Conservation (phyloP, 75 land plant species). For the Picea sitchensis region DNA sequence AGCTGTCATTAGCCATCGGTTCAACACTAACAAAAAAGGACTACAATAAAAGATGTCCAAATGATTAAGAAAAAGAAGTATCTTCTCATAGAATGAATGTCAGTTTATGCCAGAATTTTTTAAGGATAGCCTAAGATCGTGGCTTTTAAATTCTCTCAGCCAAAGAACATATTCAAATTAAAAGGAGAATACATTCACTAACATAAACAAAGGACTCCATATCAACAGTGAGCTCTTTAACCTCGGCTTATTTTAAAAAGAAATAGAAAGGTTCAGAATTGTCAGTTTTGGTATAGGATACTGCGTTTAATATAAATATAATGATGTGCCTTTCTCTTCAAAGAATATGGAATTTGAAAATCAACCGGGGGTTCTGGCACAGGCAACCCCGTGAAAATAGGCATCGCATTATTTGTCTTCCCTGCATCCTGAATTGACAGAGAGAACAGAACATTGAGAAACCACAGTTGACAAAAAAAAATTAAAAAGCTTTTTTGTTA, state of each 20-base stretch:
- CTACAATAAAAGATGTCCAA: not conserved
- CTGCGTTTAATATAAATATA: slow-evolving; percentile 72
- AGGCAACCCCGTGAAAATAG: slow-evolving; percentile 24
- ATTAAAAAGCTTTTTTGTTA: not conserved
- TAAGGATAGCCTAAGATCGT: not conserved
- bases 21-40: not conserved
- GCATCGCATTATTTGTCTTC: not conserved
- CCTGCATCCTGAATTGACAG: not conserved
- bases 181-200: not conserved
- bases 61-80: not conserved
- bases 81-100: not conserved
- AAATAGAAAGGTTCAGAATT: not conserved
- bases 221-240: too few relatives aligned
- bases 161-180: not conserved
- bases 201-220: too few relatives aligned
- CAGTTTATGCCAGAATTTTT: not conserved
- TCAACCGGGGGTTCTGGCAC: slow-evolving; percentile 47
- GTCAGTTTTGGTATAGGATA: slow-evolving; percentile 39
- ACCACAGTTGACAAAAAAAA: too few relatives aligned
- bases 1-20: not conserved
- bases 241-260: not conserved
- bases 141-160: not conserved
- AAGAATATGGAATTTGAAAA: slow-evolving; percentile 62
- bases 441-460: not conserved
- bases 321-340: slow-evolving; percentile 40